Percentiles rank a stretch among this genome's conserved stretches.
Conservation (phyloP, 306 rosid genomes). For the Lathyrus aphaca region DNA sequence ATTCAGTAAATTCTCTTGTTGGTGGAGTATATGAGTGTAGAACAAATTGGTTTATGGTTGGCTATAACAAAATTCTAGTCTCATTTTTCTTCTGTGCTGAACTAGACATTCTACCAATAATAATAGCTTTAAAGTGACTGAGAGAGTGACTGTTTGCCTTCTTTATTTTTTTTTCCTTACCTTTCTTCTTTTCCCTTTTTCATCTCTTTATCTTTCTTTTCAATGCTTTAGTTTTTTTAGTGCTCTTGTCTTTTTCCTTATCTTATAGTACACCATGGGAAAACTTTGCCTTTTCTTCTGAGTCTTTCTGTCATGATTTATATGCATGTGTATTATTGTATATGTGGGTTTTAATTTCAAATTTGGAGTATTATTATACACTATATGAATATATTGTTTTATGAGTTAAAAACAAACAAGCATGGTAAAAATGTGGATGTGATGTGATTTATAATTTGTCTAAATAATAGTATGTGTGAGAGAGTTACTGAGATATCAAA, state of each 20-base stretch:
- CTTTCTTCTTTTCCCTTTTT: not conserved
- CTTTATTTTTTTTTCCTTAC: constrained; percentile 6
- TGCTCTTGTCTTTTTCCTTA: constrained; percentile 41
- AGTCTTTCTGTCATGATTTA: constrained; percentile 32
- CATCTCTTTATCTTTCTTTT: constrained; percentile 35
- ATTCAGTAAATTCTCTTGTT: constrained; percentile 40
- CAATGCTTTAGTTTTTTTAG: constrained; percentile 30
- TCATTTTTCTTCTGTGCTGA: constrained; percentile 27
- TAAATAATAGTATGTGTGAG: constrained; percentile 18
- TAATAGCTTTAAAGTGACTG: constrained; percentile 30
- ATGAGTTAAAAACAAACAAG: not conserved
- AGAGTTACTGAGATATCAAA: constrained; percentile 34
- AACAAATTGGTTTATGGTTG: constrained; percentile 32
- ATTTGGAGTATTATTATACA: not conserved
- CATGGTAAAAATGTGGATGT: not conserved
- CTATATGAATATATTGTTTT: not conserved
- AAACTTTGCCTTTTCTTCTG: constrained; percentile 34
- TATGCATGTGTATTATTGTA: constrained; percentile 1
- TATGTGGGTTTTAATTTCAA: constrained; percentile 15
- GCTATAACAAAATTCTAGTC: constrained; percentile 38
- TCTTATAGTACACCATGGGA: constrained; percentile 27
- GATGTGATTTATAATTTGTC: constrained; percentile 11
- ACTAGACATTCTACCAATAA: constrained; percentile 2
- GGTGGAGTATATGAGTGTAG: constrained; percentile 15
- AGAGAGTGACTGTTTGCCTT: constrained; percentile 36